A percentile compares a stretch with the other conserved stretches of the same genome.
Conservation (phyloP, 2,329 filamentous ascomycete species). For the Pseudogymnoascus sp. region DNA sequence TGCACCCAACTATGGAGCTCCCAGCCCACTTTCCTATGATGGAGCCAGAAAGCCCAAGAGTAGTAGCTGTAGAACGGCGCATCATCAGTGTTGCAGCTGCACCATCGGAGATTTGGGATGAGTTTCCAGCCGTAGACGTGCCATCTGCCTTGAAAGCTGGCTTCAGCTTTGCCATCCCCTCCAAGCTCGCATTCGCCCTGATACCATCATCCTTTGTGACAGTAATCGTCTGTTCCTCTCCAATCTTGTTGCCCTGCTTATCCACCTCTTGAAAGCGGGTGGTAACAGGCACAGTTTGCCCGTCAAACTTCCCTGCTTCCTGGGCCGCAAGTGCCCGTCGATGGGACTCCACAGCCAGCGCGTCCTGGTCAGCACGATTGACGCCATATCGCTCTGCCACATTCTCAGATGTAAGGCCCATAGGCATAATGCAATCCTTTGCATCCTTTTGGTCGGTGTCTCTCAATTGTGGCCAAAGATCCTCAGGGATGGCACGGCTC, state of each 20-base stretch:
- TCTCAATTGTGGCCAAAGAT: slow-evolving; percentile 67
- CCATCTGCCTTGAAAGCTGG: slow-evolving; percentile 74
- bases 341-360: slow-evolving; percentile 69
- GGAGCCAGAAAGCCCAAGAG: slow-evolving; percentile 56
- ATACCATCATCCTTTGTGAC: slow-evolving; percentile 79
- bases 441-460: slow-evolving; percentile 59
- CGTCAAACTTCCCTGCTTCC: slow-evolving; percentile 59
- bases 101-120: slow-evolving; percentile 77
- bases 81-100: slow-evolving; percentile 78
- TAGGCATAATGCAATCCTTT: slow-evolving; percentile 83
- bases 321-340: slow-evolving; percentile 63
- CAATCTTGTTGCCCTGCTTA: slow-evolving; percentile 48
- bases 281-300: slow-evolving; percentile 71
- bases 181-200: slow-evolving; percentile 54
- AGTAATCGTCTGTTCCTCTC: slow-evolving; percentile 51
- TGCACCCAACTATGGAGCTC: slow-evolving; percentile 66
- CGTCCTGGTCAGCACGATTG: slow-evolving; percentile 68
- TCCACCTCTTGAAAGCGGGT: slow-evolving; percentile 60
- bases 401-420: slow-evolving; percentile 87
- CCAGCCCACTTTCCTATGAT: slow-evolving; percentile 81
- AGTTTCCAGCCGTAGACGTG: slow-evolving; percentile 77
- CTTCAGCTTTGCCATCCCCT: slow-evolving; percentile 71
- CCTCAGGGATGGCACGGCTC: slow-evolving; percentile 70
- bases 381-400: slow-evolving; percentile 72
- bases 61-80: slow-evolving; percentile 68